These are phyloP conservation scores for Russula earlei DNA, from an alignment of 768 basidiomycete genomes.

Conservation along the genomic window DNA sequence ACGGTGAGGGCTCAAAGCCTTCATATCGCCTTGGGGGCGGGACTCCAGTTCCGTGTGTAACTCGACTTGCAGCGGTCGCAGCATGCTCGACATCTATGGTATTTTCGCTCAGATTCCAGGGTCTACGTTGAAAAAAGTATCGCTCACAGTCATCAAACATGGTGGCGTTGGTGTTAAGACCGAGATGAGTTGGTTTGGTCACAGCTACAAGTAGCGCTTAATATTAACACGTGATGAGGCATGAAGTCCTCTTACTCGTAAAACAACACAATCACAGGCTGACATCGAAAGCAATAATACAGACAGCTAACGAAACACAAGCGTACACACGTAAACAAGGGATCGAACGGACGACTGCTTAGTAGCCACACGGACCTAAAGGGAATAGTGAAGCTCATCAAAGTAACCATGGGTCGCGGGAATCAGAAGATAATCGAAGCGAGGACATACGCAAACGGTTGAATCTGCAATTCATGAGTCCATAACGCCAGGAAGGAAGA, in stretches of 20 bases:
- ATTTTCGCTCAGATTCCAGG: constrained; percentile 1
- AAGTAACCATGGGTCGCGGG: neutral
- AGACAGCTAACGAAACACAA: constrained; percentile 11
- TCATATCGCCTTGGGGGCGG: constrained; percentile 67
- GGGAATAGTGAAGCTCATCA: neutral
- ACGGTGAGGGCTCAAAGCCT: constrained; percentile 76
- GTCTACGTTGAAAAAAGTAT: neutral
- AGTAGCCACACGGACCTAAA: neutral
- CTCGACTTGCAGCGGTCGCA: constrained; percentile 37
- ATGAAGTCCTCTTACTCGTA: neutral
- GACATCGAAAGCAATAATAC: constrained; percentile 8
- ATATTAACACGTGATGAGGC: neutral
- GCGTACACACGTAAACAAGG: constrained; percentile 2
- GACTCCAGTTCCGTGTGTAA: constrained; percentile 29
- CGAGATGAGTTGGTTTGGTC: neutral
- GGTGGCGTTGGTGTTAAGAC: neutral
- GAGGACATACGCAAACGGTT: neutral
- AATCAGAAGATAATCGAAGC: neutral
- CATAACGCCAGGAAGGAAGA: neutral
- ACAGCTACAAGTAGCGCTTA: too few relatives aligned
- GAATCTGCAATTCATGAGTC: constrained; percentile 1
- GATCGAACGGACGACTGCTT: neutral
- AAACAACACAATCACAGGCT: neutral
- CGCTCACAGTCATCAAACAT: constrained; percentile 38
- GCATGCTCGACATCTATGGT: constrained; percentile 80